These are phyloP conservation scores for Pelagophyceae sp. DNA, from an alignment of 352 stramenopile genomes.

Conservation along the genomic window DNA sequence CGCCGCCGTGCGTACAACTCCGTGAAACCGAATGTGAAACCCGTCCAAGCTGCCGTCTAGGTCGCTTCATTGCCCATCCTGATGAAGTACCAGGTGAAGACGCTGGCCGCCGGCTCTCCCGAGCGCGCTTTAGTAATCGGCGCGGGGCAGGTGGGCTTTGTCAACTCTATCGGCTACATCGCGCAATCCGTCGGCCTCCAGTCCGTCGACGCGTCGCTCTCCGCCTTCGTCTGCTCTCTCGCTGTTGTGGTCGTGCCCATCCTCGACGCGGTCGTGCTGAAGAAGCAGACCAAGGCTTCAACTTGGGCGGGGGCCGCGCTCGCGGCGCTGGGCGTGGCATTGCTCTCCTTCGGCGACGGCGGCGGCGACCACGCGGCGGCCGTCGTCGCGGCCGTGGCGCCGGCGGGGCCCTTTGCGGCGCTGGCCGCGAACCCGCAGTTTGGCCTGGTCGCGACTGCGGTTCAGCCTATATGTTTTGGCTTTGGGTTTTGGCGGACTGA, in stretches of 20 bases:
- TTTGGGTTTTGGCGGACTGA: too few relatives aligned
- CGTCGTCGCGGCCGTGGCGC: neutral
- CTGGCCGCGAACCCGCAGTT: neutral
- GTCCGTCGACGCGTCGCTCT: neutral
- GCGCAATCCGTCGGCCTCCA: neutral
- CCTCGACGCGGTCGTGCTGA: neutral
- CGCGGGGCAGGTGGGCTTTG: neutral
- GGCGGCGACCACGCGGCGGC: too few relatives aligned
- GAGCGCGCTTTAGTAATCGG: neutral
- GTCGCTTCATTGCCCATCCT: neutral
- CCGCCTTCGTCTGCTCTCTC: neutral
- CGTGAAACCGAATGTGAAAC: too few relatives aligned
- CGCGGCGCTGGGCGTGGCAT: neutral
- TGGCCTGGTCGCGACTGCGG: too few relatives aligned
- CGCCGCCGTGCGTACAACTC: constrained; percentile 2
- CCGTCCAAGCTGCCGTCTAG: too few relatives aligned
- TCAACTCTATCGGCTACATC: constrained; percentile 10
- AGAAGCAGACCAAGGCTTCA: neutral
- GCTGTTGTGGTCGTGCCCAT: neutral
- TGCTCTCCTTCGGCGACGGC: constrained; percentile 1
- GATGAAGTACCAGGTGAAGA: neutral
- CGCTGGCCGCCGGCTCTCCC: neutral
- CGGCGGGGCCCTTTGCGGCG: neutral
- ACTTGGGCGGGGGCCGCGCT: neutral
- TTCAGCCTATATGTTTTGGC: too few relatives aligned